A percentile compares a stretch with the other conserved stretches of the same genome.
These are phyloP conservation scores for Hanseniaspora clermontiae DNA, from an alignment of 805 yeast genomes.

Conservation along the genomic window DNA sequence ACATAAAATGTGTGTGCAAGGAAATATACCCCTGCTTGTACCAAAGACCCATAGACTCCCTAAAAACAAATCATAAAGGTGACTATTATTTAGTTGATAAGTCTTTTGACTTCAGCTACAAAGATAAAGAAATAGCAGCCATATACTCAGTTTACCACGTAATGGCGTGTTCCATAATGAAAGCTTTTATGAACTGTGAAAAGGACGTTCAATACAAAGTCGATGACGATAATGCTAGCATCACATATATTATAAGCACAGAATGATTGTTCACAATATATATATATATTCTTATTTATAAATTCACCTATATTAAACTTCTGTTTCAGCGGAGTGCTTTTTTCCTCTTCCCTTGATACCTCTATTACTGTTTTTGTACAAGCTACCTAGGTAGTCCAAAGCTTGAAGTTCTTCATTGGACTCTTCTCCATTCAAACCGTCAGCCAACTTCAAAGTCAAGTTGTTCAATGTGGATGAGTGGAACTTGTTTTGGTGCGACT, in stretches of 20 bases:
- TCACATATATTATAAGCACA: background rate
- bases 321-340: slow-evolving; percentile 21
- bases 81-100: slow-evolving; percentile 28
- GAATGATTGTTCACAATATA: background rate
- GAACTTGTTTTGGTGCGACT: slow-evolving; percentile 86
- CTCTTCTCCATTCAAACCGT: slow-evolving; percentile 38
- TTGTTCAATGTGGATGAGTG: slow-evolving; percentile 59
- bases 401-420: slow-evolving; percentile 48
- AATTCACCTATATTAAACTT: background rate
- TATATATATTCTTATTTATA: background rate
- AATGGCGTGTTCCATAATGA: background rate
- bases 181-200: background rate
- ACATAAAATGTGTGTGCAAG: slow-evolving; percentile 79
- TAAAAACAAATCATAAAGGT: slow-evolving; percentile 79
- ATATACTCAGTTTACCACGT: background rate
- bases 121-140: background rate
- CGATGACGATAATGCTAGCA: background rate
- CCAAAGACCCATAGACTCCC: slow-evolving; percentile 79
- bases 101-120: slow-evolving; percentile 1
- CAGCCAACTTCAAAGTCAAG: slow-evolving; percentile 56
- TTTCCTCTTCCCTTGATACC: slow-evolving; percentile 90
- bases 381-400: slow-evolving; percentile 61
- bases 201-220: background rate
- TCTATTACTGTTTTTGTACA: slow-evolving; percentile 78
- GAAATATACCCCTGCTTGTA: slow-evolving; percentile 78